These are phyloP conservation scores for Oidiodendron maius DNA, from an alignment of 495 filamentous ascomycete species.

Conservation along the genomic window DNA sequence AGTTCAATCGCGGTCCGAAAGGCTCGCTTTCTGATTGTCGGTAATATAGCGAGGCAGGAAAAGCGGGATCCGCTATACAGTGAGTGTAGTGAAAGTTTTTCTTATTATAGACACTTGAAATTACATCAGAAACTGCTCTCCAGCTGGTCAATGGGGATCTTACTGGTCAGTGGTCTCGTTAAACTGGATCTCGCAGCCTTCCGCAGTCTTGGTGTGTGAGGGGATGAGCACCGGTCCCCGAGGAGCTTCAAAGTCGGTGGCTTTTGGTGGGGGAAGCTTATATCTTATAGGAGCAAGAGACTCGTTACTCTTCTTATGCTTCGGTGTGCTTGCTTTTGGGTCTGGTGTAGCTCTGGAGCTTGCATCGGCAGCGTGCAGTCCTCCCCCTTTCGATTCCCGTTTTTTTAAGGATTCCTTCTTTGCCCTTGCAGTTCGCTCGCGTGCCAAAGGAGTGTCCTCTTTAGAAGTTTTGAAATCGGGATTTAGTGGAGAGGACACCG, in stretches of 20 bases:
- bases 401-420: conserved; percentile 76
- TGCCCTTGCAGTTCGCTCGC: conserved; percentile 38
- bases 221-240: conserved; percentile 46
- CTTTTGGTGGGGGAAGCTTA: conserved; percentile 51
- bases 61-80: conserved; percentile 81
- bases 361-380: conserved; percentile 37
- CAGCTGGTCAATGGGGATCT: no score
- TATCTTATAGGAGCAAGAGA: conserved; percentile 44
- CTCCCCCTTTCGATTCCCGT: conserved; percentile 56
- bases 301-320: conserved; percentile 40
- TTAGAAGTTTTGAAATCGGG: conserved; percentile 37
- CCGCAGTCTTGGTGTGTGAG: conserved; percentile 38
- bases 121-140: no score
- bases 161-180: conserved; percentile 62
- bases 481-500: conserved; percentile 58
- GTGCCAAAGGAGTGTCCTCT: conserved; percentile 26
- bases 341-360: conserved; percentile 48
- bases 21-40: conserved; percentile 82
- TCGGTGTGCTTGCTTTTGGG: conserved; percentile 26
- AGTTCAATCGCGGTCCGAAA: conserved; percentile 75
- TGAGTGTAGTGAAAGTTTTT: conserved; percentile 87
- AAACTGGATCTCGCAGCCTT: conserved; percentile 48
- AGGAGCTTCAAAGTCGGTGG: conserved; percentile 52
- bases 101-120: conserved; percentile 72
- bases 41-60: conserved; percentile 82